Evolutionary conservation across 73 alveolate species (phyloP).

Genomic region (Tetrahymena elliotti): DNA sequence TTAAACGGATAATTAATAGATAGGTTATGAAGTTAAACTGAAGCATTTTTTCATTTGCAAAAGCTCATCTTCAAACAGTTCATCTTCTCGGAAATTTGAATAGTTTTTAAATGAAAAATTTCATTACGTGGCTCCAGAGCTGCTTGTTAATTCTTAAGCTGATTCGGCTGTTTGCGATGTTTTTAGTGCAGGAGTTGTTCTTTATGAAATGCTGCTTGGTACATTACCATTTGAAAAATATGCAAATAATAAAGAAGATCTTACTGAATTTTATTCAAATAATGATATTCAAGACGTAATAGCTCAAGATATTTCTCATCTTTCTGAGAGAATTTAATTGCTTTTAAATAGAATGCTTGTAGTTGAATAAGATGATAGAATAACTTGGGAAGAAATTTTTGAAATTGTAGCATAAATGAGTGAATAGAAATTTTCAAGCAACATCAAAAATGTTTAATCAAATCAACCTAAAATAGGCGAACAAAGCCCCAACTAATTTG

Average conservation of each 20-base stretch:
- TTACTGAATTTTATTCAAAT: neutral
- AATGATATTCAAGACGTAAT: neutral
- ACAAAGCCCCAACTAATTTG: neutral
- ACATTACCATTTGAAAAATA: neutral
- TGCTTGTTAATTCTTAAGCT: neutral
- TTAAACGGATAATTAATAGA: neutral
- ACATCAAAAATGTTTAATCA: neutral
- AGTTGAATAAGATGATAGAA: neutral
- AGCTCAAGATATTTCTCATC: neutral
- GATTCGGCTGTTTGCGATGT: neutral
- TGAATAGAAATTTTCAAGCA: neutral
- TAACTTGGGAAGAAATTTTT: neutral
- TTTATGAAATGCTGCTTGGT: neutral
- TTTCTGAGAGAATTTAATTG: neutral
- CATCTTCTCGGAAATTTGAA: slow-evolving; percentile 13
- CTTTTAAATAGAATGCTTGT: neutral
- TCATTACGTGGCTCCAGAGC: slow-evolving; percentile 27
- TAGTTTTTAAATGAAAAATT: neutral
- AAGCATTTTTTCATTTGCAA: slow-evolving; percentile 38
- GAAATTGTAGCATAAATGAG: neutral
- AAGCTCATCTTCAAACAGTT: slow-evolving; percentile 18
- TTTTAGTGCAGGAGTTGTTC: neutral
- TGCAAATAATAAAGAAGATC: neutral
- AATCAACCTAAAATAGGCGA: neutral
- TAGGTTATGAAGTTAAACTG: neutral